Conservation (phyloP, 345 rosid species). For the Boechera stricta region DNA sequence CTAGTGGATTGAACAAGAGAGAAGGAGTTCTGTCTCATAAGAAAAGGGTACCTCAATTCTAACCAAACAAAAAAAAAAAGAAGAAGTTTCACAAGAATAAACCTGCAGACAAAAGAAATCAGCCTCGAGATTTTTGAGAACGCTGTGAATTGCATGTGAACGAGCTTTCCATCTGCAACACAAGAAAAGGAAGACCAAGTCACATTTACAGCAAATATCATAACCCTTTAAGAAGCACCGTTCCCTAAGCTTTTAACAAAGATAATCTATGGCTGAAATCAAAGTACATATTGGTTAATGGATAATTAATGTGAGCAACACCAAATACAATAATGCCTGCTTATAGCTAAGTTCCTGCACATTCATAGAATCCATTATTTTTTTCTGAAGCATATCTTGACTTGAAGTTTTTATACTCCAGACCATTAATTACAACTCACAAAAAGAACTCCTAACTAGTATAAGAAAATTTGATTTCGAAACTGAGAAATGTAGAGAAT, state of each 20-base stretch:
- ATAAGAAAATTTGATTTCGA: background rate
- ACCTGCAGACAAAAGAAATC: constrained; percentile 96
- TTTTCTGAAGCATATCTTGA: constrained; percentile 5
- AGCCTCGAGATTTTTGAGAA: constrained; percentile 62
- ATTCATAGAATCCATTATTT: background rate
- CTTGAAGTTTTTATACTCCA: background rate
- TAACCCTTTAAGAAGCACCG: constrained; percentile 9
- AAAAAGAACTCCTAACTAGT: constrained; percentile 20
- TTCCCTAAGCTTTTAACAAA: background rate
- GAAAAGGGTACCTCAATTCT: background rate
- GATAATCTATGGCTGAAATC: constrained; percentile 1
- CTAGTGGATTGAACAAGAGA: constrained; percentile 5
- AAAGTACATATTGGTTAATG: background rate
- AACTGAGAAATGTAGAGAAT: constrained; percentile 8
- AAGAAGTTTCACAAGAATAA: background rate
- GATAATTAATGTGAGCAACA: background rate
- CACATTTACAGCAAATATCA: constrained; percentile 1
- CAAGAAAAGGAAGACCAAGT: constrained; percentile 20
- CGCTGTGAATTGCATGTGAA: constrained; percentile 67
- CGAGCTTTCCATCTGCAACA: constrained; percentile 84
- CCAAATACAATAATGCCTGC: constrained; percentile 3
- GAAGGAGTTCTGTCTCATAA: background rate
- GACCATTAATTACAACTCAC: background rate
- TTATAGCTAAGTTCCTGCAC: background rate
- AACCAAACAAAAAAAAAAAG: background rate